A percentile compares a stretch with the other conserved stretches of the same genome.
phyloP scores from a whole-genome alignment of 805 yeast species.

The Yamadazyma sp. region DNA sequence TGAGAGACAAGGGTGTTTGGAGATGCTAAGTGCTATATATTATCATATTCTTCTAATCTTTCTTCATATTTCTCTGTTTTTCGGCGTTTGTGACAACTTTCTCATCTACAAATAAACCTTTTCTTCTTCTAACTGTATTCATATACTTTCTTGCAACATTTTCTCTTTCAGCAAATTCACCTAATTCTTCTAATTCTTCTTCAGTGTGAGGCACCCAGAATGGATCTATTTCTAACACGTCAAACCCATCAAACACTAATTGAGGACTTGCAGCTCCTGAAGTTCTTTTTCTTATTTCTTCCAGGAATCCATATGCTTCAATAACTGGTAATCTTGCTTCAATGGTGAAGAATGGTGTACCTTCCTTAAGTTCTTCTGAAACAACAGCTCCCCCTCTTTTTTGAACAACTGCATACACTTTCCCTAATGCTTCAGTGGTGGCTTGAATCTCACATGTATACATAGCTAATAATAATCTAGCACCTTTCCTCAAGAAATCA shows the following conservation, averaged over 20 bases:
- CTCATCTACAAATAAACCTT: constrained; percentile 87
- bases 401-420: constrained; percentile 92
- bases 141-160: constrained; percentile 86
- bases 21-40: neutral
- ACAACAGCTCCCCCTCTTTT: constrained; percentile 80
- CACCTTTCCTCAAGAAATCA: constrained; percentile 76
- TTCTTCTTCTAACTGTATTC: constrained; percentile 76
- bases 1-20: no score
- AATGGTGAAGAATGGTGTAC: constrained; percentile 92
- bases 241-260: constrained; percentile 84
- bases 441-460: constrained; percentile 95
- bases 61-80: constrained; percentile 85
- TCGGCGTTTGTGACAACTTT: constrained; percentile 91
- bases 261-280: constrained; percentile 99
- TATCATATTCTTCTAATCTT: constrained; percentile 48
- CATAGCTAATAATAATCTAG: constrained; percentile 88
- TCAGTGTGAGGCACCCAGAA: constrained; percentile 99
- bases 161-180: constrained; percentile 89
- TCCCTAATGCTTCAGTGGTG: constrained; percentile 89
- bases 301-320: constrained; percentile 95
- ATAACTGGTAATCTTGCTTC: constrained; percentile 86
- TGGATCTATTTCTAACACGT: constrained; percentile 86
- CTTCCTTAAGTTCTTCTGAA: constrained; percentile 95
- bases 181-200: constrained; percentile 90
- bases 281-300: constrained; percentile 87